A percentile compares a stretch with the other conserved stretches of the same genome.
phyloP scores from a whole-genome alignment of 495 filamentous ascomycete genomes.

The Saxophila tyrrhenica region DNA sequence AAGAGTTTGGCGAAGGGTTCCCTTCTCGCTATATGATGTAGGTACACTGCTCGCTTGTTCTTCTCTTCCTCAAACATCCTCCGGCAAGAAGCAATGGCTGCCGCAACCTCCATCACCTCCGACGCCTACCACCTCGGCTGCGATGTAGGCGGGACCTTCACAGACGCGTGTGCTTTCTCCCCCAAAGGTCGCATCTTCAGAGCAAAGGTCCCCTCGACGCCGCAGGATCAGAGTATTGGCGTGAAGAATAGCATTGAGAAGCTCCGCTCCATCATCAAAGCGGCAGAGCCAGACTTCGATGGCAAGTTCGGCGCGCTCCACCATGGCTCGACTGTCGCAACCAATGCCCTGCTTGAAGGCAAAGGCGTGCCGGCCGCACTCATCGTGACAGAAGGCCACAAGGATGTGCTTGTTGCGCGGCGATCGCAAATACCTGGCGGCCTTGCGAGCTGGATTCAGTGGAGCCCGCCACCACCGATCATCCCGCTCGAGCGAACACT shows the following conservation, averaged over 20 bases:
- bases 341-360: constrained; percentile 24
- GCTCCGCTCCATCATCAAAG: constrained; percentile 24
- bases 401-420: constrained; percentile 32
- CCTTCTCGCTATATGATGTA: neutral
- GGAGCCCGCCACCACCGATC: constrained; percentile 37
- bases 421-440: constrained; percentile 41
- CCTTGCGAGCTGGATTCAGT: constrained; percentile 38
- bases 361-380: constrained; percentile 22
- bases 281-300: constrained; percentile 18
- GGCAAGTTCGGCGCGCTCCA: constrained; percentile 25
- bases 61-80: neutral
- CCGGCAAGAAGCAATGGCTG: neutral
- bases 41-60: neutral
- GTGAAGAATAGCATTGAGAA: constrained; percentile 36
- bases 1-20: neutral
- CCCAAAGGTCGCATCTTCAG: constrained; percentile 33
- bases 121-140: constrained; percentile 9
- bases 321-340: constrained; percentile 22
- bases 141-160: constrained; percentile 34
- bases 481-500: constrained; percentile 40
- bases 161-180: constrained; percentile 37
- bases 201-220: constrained; percentile 40
- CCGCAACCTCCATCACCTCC: neutral
- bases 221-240: constrained; percentile 38
- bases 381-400: constrained; percentile 24